phyloP scores from a whole-genome alignment of 2,329 filamentous ascomycete genomes.

The Apiospora pterosperma region DNA sequence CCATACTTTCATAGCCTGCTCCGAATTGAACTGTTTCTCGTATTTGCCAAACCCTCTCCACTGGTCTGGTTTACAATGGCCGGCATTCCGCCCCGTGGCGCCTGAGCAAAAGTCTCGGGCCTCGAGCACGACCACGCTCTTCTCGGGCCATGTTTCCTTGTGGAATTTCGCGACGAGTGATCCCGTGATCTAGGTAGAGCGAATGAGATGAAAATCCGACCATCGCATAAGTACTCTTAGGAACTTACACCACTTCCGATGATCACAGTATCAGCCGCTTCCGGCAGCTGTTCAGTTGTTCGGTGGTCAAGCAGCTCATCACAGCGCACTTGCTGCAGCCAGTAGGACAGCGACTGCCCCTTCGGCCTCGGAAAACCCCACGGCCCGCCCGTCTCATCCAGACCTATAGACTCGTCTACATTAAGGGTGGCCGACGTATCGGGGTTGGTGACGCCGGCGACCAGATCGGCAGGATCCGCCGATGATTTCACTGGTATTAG shows the following conservation, averaged over 20 bases:
- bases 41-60: slow-evolving; percentile 9
- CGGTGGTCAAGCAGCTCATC: slow-evolving; percentile 7
- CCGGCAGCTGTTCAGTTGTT: slow-evolving; percentile 1
- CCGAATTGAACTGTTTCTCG: not conserved
- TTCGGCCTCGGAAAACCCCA: slow-evolving; percentile 2
- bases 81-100: slow-evolving; percentile 13
- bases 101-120: slow-evolving; percentile 14
- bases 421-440: not conserved
- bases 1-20: slow-evolving; percentile 6
- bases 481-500: not conserved
- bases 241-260: slow-evolving; percentile 6
- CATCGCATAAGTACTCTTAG: not conserved
- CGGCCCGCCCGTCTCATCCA: not conserved
- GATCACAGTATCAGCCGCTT: slow-evolving; percentile 4
- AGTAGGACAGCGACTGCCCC: slow-evolving; percentile 9
- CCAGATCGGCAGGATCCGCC: not conserved
- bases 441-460: not conserved
- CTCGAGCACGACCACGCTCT: slow-evolving; percentile 14
- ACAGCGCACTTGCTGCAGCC: slow-evolving; percentile 6
- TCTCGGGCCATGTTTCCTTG: slow-evolving; percentile 11
- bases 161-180: slow-evolving; percentile 11
- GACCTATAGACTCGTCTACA: not conserved
- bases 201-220: not conserved
- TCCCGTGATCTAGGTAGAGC: slow-evolving; percentile 9
- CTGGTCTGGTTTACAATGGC: slow-evolving; percentile 11